Evolutionary conservation across 768 basidiomycete genomes (phyloP), one percentile per base, ranked within the genome.

Genomic region (Podaxis pistillaris): DNA sequence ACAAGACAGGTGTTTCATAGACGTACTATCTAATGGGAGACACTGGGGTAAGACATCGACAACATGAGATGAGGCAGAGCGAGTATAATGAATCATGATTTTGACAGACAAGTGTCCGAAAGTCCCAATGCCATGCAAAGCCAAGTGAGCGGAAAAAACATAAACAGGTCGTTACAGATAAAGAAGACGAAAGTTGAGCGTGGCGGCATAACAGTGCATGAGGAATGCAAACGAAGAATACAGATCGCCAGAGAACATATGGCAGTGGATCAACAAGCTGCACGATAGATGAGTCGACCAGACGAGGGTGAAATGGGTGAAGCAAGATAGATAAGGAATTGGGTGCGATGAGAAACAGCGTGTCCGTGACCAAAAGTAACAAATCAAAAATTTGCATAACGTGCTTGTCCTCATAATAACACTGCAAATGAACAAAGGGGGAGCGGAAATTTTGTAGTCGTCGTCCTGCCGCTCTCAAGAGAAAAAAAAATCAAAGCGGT

Each of bases 41-140:
- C 13, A 19, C 26, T 59, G 50, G 40, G 22, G 0, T 7, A 53
- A 6, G 50, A 19, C n/a, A 12, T 50, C 49, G 49, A 50, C 8
- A 22, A 15, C 8, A 28, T 46, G 44, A 13, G 19, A 22, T 26
- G 53, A 55, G 37, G 17, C 11, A 58, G 41, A 58, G 40, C 8
- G 44, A 46, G 41, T 24, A 28, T 17, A 12, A 56, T 47, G 26
- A n/a, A 46, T 44, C 56, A 46, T 57, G 19, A 33, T 46, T 55
- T 55, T 55, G 8, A 33, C 33, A 30, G 9, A n/a, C 26, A 57
- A 44, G 15, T 57, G 24, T 40, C 40, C 56, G 36, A 57, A 46
- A 57, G 56, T 57, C 56, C 56, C 56, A 44, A 46, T 41, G 41
- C 15, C 40, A 57, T 57, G 26, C 36, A 50, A 59, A 19, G 36